Percentiles rank a stretch among this genome's conserved stretches.
Evolutionary conservation across 495 filamentous ascomycete species (phyloP).

Genomic region (Physcia stellaris): DNA sequence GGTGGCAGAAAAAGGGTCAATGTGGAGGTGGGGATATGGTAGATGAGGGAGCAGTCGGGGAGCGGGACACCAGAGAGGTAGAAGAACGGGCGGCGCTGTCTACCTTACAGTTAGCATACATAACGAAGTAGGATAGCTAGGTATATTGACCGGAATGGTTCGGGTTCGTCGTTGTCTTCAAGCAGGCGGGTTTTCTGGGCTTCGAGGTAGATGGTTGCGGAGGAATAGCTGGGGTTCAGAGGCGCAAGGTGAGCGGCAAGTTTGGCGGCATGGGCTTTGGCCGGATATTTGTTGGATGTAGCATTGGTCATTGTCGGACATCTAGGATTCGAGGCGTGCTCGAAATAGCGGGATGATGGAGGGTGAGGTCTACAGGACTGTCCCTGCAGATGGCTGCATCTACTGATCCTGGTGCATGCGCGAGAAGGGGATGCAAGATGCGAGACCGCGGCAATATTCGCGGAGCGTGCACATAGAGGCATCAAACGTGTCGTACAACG

Average conservation of each 20-base stretch:
- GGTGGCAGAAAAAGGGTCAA: conserved; percentile 89
- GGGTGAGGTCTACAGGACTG: not conserved
- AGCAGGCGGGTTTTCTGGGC: conserved; percentile 60
- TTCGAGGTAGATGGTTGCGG: conserved; percentile 69
- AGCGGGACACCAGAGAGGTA: conserved; percentile 82
- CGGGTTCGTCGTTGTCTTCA: conserved; percentile 70
- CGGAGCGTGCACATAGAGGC: too few species aligned
- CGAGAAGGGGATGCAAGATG: too few species aligned
- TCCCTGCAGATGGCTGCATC: not conserved
- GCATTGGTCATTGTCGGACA: too few species aligned
- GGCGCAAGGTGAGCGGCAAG: conserved; percentile 63
- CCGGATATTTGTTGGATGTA: conserved; percentile 98
- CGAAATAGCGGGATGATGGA: not conserved
- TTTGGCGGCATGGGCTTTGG: conserved; percentile 70
- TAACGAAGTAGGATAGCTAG: not conserved
- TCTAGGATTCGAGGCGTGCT: not conserved
- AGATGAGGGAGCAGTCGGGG: conserved; percentile 69
- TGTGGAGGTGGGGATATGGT: conserved; percentile 56
- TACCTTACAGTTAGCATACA: conserved; percentile 13
- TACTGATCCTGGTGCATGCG: conserved; percentile 3
- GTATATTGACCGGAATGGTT: conserved; percentile 44
- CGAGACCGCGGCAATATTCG: too few species aligned
- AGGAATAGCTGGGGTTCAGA: conserved; percentile 42
- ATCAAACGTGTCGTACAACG: too few species aligned
- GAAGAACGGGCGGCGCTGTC: conserved; percentile 87